Percentiles rank a stretch among this genome's conserved stretches.
Conservation (phyloP, 306 rosid species). For the Casuarina cunninghamiana region DNA sequence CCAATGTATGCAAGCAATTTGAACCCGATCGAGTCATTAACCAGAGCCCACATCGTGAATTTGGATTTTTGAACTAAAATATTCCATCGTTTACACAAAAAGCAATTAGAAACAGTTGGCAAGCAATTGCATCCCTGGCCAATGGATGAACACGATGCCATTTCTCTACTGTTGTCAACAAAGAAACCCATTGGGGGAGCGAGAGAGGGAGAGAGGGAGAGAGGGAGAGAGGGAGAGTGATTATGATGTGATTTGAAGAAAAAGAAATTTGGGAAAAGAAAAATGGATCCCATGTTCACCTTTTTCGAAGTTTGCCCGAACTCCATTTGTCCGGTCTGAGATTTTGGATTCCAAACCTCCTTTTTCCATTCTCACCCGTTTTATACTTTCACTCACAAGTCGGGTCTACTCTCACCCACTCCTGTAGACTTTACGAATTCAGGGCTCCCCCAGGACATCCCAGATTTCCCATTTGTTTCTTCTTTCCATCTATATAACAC, state of each 20-base stretch:
- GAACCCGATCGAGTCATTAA: neutral
- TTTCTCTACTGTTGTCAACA: constrained; percentile 21
- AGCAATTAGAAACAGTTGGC: constrained; percentile 39
- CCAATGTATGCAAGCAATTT: too few relatives aligned
- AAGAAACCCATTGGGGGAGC: constrained; percentile 8
- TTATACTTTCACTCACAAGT: constrained; percentile 35
- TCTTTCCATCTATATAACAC: neutral
- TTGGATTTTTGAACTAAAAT: constrained; percentile 23
- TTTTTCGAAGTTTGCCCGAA: constrained; percentile 66
- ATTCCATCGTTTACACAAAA: constrained; percentile 38
- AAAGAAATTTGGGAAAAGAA: constrained; percentile 36
- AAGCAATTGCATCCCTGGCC: constrained; percentile 32
- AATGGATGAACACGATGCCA: constrained; percentile 29
- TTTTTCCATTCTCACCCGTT: constrained; percentile 24
- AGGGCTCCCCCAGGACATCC: constrained; percentile 9
- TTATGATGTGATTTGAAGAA: constrained; percentile 45
- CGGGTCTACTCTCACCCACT: constrained; percentile 20
- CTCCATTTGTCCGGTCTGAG: constrained; percentile 71
- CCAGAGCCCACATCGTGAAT: constrained; percentile 28
- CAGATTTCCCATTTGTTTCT: constrained; percentile 25
- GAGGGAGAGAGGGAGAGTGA: constrained; percentile 38
- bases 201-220: constrained; percentile 26
- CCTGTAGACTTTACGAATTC: neutral
- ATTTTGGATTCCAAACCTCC: constrained; percentile 62
- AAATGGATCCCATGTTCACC: constrained; percentile 34